Evolutionary conservation across 192 early-diverging fungal species (phyloP).

Genomic region (Funneliformis mosseae): DNA sequence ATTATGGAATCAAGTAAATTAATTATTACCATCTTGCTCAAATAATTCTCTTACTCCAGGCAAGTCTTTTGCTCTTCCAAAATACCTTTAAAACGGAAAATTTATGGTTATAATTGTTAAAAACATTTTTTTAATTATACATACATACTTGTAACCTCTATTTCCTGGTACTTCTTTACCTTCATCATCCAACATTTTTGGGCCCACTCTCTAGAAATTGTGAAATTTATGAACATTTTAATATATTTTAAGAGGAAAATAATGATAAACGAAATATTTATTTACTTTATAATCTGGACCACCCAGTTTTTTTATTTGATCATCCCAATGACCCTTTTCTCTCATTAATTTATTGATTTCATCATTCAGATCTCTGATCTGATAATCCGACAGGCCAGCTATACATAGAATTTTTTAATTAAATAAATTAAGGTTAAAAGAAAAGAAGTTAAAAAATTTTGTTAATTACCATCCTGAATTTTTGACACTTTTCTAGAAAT

Average conservation of each 20-base stretch:
- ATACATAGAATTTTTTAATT: constrained; percentile 27
- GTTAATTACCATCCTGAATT: constrained; percentile 81
- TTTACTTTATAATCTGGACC: constrained; percentile 87
- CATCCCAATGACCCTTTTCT: constrained; percentile 92
- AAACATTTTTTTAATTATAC: not conserved
- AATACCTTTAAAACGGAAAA: constrained; percentile 63
- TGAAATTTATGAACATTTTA: not conserved
- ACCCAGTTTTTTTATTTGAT: constrained; percentile 86
- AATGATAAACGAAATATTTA: not conserved
- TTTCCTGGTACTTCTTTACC: constrained; percentile 88
- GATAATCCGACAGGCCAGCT: constrained; percentile 85
- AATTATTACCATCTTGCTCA: constrained; percentile 64
- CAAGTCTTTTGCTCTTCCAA: constrained; percentile 93
- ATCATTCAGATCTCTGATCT: constrained; percentile 94
- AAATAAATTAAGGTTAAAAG: not conserved
- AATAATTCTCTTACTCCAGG: constrained; percentile 93
- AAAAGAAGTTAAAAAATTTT: not conserved
- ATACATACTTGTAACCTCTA: constrained; percentile 82
- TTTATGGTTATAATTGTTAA: not conserved
- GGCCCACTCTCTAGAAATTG: constrained; percentile 62
- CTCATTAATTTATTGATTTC: constrained; percentile 93
- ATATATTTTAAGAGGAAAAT: not conserved
- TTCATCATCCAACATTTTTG: constrained; percentile 80
- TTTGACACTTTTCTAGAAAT: constrained; percentile 85
- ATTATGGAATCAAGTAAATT: not conserved